Conservation (phyloP, 2,329 filamentous ascomycete genomes). For the Aspergillus hiratsukae region DNA sequence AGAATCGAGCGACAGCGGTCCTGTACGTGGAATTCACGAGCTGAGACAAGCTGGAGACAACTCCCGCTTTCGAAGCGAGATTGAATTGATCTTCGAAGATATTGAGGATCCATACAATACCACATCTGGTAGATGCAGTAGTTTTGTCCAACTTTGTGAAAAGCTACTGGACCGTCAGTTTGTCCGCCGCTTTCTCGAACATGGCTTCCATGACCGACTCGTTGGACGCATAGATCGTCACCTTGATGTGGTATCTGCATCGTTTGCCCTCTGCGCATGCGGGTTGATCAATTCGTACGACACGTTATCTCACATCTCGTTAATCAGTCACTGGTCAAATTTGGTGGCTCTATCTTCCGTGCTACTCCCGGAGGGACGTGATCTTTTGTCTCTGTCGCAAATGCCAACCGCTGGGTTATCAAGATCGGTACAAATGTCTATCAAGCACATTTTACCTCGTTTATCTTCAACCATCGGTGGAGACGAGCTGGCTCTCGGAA, state of each 20-base stretch:
- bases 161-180: conserved; percentile 46
- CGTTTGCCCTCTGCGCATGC: conserved; percentile 31
- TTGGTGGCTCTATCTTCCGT: conserved; percentile 24
- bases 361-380: conserved; percentile 26
- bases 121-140: conserved; percentile 47
- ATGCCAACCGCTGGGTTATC: conserved; percentile 23
- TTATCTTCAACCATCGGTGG: conserved; percentile 23
- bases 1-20: conserved; percentile 40
- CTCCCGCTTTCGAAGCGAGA: conserved; percentile 52
- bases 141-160: conserved; percentile 52
- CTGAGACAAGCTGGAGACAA: conserved; percentile 56
- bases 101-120: conserved; percentile 47
- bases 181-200: conserved; percentile 60
- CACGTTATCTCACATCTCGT: conserved; percentile 24
- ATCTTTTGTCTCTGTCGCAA: conserved; percentile 23
- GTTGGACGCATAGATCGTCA: conserved; percentile 59
- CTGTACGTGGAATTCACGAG: conserved; percentile 58
- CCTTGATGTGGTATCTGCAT: conserved; percentile 45
- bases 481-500: conserved; percentile 10
- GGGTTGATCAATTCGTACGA: conserved; percentile 26
- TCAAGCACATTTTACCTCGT: conserved; percentile 24
- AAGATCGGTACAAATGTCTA: conserved; percentile 24
- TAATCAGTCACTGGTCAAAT: conserved; percentile 27
- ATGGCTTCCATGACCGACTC: conserved; percentile 65
- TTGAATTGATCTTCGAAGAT: conserved; percentile 56